Evolutionary conservation across 1,284 basidiomycete genomes (phyloP).

Genomic region (Apiotrichum brassicae): DNA sequence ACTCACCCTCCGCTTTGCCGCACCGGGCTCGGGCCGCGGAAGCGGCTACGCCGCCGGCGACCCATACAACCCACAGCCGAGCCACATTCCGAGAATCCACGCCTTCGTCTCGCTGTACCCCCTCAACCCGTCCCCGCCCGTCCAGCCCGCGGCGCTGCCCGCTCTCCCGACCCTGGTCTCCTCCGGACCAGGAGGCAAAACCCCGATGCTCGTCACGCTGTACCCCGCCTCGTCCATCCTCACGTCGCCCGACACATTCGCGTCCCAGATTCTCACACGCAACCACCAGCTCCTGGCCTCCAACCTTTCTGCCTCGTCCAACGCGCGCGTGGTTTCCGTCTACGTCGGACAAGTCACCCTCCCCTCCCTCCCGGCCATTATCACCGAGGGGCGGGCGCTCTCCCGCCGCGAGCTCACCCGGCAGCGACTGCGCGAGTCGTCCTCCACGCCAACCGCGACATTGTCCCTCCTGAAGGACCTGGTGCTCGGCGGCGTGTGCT

Average conservation of each 20-base stretch:
- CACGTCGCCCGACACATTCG: slow-evolving; percentile 37
- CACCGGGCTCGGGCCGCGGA: not conserved
- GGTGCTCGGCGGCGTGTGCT: not conserved
- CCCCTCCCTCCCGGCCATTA: slow-evolving; percentile 32
- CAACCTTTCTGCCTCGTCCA: slow-evolving; percentile 33
- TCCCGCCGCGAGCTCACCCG: slow-evolving; percentile 29
- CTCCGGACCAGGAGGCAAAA: slow-evolving; percentile 19
- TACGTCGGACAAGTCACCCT: slow-evolving; percentile 35
- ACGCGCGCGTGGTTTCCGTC: slow-evolving; percentile 31
- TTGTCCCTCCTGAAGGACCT: slow-evolving; percentile 31
- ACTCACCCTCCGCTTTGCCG: slow-evolving; percentile 41
- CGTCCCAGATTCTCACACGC: slow-evolving; percentile 36
- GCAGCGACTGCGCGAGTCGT: slow-evolving; percentile 19
- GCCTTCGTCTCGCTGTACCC: slow-evolving; percentile 44
- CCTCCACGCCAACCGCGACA: slow-evolving; percentile 20
- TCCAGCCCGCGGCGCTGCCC: slow-evolving; percentile 37
- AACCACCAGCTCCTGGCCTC: slow-evolving; percentile 36
- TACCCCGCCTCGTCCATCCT: slow-evolving; percentile 40
- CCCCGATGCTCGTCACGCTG: slow-evolving; percentile 36
- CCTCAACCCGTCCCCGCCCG: slow-evolving; percentile 34
- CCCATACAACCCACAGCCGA: slow-evolving; percentile 36
- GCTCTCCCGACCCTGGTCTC: slow-evolving; percentile 41
- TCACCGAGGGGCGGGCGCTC: slow-evolving; percentile 24
- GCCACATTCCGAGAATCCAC: slow-evolving; percentile 38
- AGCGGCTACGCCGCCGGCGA: slow-evolving; percentile 18